Base-by-base conservation (phyloP, 805 yeast species). In the Gaillardinia entomophila region DNA sequence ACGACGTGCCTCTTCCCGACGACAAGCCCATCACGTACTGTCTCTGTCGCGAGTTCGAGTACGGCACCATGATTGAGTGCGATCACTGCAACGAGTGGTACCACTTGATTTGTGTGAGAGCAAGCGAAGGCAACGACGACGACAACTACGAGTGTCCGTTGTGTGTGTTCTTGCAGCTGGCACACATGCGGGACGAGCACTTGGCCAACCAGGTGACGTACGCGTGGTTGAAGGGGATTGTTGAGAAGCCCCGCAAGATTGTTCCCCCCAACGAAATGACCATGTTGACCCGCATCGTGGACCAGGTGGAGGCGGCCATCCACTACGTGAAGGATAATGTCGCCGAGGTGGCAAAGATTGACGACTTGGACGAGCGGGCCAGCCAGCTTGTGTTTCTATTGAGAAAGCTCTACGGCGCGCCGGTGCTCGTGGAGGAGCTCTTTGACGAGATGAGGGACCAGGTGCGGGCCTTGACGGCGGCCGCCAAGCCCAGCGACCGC, bases 51-150 rank as follows among this genome's bases (percentile, higher is more conserved):
- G 72, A 70, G 30, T 54, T 55, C 16, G 89, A 80, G 43, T 68
- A 43, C 71, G 83, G 52, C 5, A 68, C 73, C 0, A 80, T 80
- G 84, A 73, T 79, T 28, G 82, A 75, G 37, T 82, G 89, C 56
- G 88, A 80, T 40, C 55, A 52, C 12, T 82, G 90, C 51, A 63
- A 70, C 33, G 86, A 80, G 45, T 80, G 88, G 88, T 82, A 74
- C 46, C 89, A 82, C 48, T 68, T 71, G 28, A 55, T 54, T 12
- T 82, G 89, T 53, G 61, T 81, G 12, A 12, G 13, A 12, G 31
- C 18, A 3, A 4, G 4, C 12, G 16, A 12, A 15, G 6, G 6
- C 5, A 20, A 6, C 13, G 26, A 5, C 16, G 15, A 10, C 12
- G 31, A 28, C 12, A 18, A 28, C 19, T 28, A 28, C 26, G 4